Percentiles rank a stretch among this genome's conserved stretches.
Conservation (phyloP, 345 rosid genomes). For the Murraya koenigii region DNA sequence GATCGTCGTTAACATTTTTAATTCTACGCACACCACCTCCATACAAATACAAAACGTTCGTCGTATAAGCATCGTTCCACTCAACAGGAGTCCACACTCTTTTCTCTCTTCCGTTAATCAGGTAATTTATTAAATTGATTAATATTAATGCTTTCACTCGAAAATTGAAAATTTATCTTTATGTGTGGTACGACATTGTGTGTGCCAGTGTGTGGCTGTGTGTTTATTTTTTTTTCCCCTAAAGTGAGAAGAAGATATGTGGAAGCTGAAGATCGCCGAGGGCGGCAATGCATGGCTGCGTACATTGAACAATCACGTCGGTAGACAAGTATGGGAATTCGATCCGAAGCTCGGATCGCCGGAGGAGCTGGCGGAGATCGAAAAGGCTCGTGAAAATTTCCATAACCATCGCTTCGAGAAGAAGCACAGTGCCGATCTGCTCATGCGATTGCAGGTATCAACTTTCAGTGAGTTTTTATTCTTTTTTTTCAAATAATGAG, state of each 20-base stretch:
- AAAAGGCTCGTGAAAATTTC: slow-evolving; percentile 58
- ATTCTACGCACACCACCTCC: background rate
- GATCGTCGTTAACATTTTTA: background rate
- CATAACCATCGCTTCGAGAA: slow-evolving; percentile 46
- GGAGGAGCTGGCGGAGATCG: slow-evolving; percentile 56
- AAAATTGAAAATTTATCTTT: too few relatives aligned
- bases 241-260: slow-evolving; percentile 53
- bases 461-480: background rate
- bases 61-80: background rate
- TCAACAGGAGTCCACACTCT: background rate
- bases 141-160: too few relatives aligned
- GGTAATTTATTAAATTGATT: background rate
- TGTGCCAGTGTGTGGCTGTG: too few relatives aligned
- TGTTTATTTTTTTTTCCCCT: too few relatives aligned
- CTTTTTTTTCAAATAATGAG: background rate
- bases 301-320: slow-evolving; percentile 61
- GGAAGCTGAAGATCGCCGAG: slow-evolving; percentile 84
- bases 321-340: slow-evolving; percentile 90
- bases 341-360: slow-evolving; percentile 68
- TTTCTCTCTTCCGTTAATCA: background rate
- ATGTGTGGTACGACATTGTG: too few relatives aligned
- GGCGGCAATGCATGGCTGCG: slow-evolving; percentile 80
- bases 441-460: slow-evolving; percentile 82
- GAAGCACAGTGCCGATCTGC: slow-evolving; percentile 86
- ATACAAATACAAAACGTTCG: background rate